These are phyloP conservation scores for Fusarium nematophilum DNA, from an alignment of 2,329 filamentous ascomycete species.

Conservation along the genomic window DNA sequence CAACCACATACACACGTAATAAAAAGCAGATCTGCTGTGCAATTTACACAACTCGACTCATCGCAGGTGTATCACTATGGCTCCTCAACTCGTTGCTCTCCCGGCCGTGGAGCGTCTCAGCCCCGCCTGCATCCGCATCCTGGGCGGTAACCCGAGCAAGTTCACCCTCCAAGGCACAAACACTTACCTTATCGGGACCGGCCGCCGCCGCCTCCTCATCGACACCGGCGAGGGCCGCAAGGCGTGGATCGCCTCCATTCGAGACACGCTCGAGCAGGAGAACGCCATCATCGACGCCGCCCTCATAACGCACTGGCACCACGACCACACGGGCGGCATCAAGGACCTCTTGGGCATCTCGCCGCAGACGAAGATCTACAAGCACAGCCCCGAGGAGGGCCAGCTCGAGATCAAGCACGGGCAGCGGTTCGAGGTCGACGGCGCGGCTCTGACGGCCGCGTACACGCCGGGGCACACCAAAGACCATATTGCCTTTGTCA, in stretches of 20 bases:
- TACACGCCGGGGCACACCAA: slow-evolving; percentile 75
- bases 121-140: slow-evolving; percentile 80
- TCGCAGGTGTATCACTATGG: slow-evolving; percentile 57
- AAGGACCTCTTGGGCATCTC: slow-evolving; percentile 72
- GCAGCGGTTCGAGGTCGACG: slow-evolving; percentile 66
- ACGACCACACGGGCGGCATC: slow-evolving; percentile 85
- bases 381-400: slow-evolving; percentile 66
- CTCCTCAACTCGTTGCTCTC: slow-evolving; percentile 70
- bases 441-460: slow-evolving; percentile 74
- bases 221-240: slow-evolving; percentile 89
- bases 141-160: slow-evolving; percentile 93
- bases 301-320: slow-evolving; percentile 93
- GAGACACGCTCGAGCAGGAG: slow-evolving; percentile 73
- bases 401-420: slow-evolving; percentile 62
- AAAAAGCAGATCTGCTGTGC: background rate
- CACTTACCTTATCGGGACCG: slow-evolving; percentile 90
- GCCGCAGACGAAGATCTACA: slow-evolving; percentile 73
- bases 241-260: slow-evolving; percentile 77
- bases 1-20: background rate
- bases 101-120: slow-evolving; percentile 83
- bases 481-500: slow-evolving; percentile 83
- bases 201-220: slow-evolving; percentile 78
- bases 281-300: slow-evolving; percentile 74
- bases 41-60: background rate
- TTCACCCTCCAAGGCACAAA: slow-evolving; percentile 84